Base-by-base conservation (phyloP, 371 early-diverging fungal species). In the Thermomucor indicae-seudaticae region DNA sequence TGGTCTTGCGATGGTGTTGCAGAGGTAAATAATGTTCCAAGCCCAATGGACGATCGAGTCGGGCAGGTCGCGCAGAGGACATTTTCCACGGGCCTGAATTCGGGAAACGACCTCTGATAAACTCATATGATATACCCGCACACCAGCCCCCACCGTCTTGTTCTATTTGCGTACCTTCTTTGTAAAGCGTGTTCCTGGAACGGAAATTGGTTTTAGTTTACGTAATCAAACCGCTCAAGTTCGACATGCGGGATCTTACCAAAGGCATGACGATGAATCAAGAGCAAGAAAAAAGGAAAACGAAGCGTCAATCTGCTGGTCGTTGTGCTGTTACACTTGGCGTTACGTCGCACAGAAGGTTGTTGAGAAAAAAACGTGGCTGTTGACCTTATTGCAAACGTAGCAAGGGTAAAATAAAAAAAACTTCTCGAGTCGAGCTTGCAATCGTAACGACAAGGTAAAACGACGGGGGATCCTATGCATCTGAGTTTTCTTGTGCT, bases 21-120 rank as follows among this genome's bases (percentile, higher is more conserved):
- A 62, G 64, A 4, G 91, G 89, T 16, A 54, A 29, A 8, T 88
- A 66, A 5, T 84, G 71, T 0, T 79, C 81, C 43, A 91, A 81
- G 7, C 89, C 89, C 10, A 91, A 72, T 1, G 76, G 75, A 22
- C 69, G 68, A 14, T 53, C 66, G 6, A 85, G 67, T 0, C 56
- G 47, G 32, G 67, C 58, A 17, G 64, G 65, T 19, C 75, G 55
- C 23, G 80, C 70, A 32, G 70, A 58, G 22, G 88, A 79, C n/a
- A 82, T 75, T 62, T 83, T 86, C 89, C 89, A 91, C 28, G 91
- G 88, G 22, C 91, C 91, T 14, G 82, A 86, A 70, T 88, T 85
- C 6, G 87, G 85, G 57, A 79, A 83, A 34, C 64, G 71, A 6
- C 88, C 85, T 53, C 88, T 59, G 47, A 34, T n/a, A 30, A 32